Evolutionary conservation across 352 stramenopile genomes (phyloP).

Genomic region (Salisapilia sapeloensis): DNA sequence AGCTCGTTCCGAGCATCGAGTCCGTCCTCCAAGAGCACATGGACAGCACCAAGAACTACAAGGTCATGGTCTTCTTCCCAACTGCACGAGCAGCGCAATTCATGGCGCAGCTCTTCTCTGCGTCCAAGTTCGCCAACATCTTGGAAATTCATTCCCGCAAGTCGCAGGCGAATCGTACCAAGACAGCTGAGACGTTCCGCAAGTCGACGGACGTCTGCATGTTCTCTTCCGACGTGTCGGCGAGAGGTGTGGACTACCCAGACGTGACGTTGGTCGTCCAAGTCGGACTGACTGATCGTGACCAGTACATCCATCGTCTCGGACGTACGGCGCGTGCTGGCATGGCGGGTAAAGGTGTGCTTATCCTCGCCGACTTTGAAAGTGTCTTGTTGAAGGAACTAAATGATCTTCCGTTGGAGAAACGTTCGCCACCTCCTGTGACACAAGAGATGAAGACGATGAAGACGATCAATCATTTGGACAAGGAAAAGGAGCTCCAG

Average conservation of each 20-base stretch:
- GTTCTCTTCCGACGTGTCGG: constrained; percentile 91
- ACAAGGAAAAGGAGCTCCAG: constrained; percentile 31
- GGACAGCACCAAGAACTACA: constrained; percentile 57
- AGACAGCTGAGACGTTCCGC: constrained; percentile 81
- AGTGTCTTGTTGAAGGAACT: constrained; percentile 44
- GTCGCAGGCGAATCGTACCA: constrained; percentile 80
- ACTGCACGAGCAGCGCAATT: constrained; percentile 80
- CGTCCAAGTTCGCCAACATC: constrained; percentile 44
- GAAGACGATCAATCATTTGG: constrained; percentile 5
- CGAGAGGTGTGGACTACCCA: constrained; percentile 90
- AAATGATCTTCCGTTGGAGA: constrained; percentile 35
- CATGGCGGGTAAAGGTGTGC: constrained; percentile 66
- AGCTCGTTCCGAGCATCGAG: constrained; percentile 60
- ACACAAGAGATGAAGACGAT: constrained; percentile 5
- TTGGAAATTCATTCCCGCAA: constrained; percentile 95
- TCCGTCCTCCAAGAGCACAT: constrained; percentile 58
- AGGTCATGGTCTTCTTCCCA: constrained; percentile 92
- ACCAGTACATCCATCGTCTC: constrained; percentile 93
- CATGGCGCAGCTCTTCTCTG: constrained; percentile 82
- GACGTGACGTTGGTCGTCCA: constrained; percentile 84
- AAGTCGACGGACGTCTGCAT: constrained; percentile 75
- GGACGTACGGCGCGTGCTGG: constrained; percentile 85
- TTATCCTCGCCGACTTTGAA: constrained; percentile 82
- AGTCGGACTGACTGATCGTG: constrained; percentile 66
- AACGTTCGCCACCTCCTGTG: constrained; percentile 5